Evolutionary conservation across 768 basidiomycete species (phyloP), one percentile per base, ranked within the genome.

Genomic region (Suillus hirtellus): DNA sequence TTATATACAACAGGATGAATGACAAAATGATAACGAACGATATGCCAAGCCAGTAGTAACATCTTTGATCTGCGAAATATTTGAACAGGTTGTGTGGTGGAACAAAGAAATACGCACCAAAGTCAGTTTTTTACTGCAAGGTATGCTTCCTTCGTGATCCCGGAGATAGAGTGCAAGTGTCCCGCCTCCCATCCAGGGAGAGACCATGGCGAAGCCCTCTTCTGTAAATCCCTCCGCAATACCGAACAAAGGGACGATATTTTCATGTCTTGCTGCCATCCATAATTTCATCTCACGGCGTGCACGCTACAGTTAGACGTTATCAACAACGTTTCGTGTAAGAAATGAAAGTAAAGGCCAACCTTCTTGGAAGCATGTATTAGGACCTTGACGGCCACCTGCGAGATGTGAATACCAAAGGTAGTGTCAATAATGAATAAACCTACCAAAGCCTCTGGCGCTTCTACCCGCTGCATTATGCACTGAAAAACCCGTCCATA

Each of bases 281-380:
- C 71, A 72, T 14, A 71, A 64, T n/a, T 54, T 63, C 37, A 72
- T 59, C 56, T 71, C 70, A n/a, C 68, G 67, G 27, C 63, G 61
- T 19, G 70, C 54, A 19, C 68, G 50, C 70, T 71, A 10, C 1
- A 46, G 44, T n/a, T 9, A 9, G n/a, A 21, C 3, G 9, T 46
- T 10, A n/a, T 19, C 9, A 44, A 44, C n/a, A 4, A 46, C 4
- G n/a, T 46, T 21, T n/a, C 10, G 11, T n/a, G 44, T 21, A 14
- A 46, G 4, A 46, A 46, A 44, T n/a, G 8, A 46, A 46, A 46
- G 43, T 11, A 10, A n/a, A 46, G 44, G n/a, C 21, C 9, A 21
- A 46, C 44, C 43, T 44, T 44, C 19, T 46, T 46, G 44, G 44
- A 21, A 46, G 4, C 10, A 21, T 21, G n/a, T 19, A 10, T 46